Evolutionary conservation across 2,329 filamentous ascomycete genomes (phyloP).

Genomic region (Plectosphaerella plurivora): DNA sequence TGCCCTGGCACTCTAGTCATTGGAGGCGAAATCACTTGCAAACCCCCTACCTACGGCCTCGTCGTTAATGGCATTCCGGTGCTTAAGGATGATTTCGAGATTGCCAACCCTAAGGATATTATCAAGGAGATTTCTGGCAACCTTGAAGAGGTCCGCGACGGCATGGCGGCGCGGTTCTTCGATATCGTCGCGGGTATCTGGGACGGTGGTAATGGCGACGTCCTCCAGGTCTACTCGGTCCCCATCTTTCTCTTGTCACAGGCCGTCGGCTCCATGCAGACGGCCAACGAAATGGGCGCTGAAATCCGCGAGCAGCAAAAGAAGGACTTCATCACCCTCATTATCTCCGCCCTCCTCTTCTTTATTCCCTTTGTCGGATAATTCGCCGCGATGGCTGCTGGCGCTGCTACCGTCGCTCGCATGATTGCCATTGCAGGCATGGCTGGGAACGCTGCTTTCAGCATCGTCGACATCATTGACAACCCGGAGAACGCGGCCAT

Average conservation of each 20-base stretch:
- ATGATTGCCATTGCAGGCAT: slow-evolving; percentile 1
- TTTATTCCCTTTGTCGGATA: slow-evolving; percentile 4
- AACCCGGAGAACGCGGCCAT: slow-evolving; percentile 1
- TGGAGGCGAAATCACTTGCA: neutral
- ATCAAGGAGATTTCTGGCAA: neutral
- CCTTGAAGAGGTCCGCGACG: neutral
- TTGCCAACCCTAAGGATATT: slow-evolving; percentile 5
- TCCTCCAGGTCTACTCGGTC: slow-evolving; percentile 1
- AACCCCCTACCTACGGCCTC: neutral
- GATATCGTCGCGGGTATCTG: neutral
- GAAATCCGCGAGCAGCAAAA: slow-evolving; percentile 1
- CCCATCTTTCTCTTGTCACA: slow-evolving; percentile 3
- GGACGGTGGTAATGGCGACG: slow-evolving; percentile 2
- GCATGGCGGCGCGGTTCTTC: neutral
- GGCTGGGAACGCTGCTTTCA: neutral
- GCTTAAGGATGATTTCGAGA: neutral
- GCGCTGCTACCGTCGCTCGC: slow-evolving; percentile 1
- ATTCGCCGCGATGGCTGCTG: neutral
- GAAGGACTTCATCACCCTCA: slow-evolving; percentile 2
- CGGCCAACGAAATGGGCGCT: neutral
- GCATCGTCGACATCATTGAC: neutral
- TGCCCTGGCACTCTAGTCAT: neutral
- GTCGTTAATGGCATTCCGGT: neutral
- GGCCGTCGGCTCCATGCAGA: slow-evolving; percentile 2
- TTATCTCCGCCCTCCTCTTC: neutral